A percentile compares a stretch with the other conserved stretches of the same genome.
Evolutionary conservation across 179 eudicot genomes (phyloP).

Genomic region (Silene coronaria): DNA sequence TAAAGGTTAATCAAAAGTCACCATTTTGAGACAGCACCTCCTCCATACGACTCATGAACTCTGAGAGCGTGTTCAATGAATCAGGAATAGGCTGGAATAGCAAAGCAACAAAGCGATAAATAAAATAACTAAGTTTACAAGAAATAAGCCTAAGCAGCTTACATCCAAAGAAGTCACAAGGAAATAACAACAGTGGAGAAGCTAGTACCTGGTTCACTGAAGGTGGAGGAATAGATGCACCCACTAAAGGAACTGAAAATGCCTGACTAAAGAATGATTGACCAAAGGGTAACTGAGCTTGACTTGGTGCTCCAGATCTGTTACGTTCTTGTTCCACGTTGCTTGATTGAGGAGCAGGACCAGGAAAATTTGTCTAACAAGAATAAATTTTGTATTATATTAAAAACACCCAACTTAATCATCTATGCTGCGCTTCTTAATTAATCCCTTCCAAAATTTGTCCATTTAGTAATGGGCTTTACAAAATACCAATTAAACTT

Average conservation of each 20-base stretch:
- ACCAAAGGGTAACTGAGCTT: constrained; percentile 48
- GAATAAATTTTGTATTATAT: not conserved
- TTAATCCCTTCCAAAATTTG: not conserved
- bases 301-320: constrained; percentile 39
- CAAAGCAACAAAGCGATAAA: constrained; percentile 3
- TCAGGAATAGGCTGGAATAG: constrained; percentile 77
- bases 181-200: not conserved
- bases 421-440: not conserved
- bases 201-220: constrained; percentile 51
- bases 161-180: not conserved
- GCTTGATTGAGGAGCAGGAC: constrained; percentile 44
- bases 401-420: not conserved
- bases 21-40: constrained; percentile 67
- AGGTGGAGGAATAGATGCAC: constrained; percentile 59
- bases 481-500: not conserved
- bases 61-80: constrained; percentile 75
- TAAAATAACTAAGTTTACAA: not conserved
- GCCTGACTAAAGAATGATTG: constrained; percentile 52
- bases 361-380: constrained; percentile 31
- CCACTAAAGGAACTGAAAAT: constrained; percentile 33
- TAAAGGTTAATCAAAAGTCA: constrained; percentile 18
- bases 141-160: not conserved
- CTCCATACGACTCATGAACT: constrained; percentile 85
- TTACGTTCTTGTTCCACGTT: constrained; percentile 38
- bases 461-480: not conserved